Evolutionary conservation across 306 rosid species (phyloP).

Genomic region (Coriaria nepalensis): DNA sequence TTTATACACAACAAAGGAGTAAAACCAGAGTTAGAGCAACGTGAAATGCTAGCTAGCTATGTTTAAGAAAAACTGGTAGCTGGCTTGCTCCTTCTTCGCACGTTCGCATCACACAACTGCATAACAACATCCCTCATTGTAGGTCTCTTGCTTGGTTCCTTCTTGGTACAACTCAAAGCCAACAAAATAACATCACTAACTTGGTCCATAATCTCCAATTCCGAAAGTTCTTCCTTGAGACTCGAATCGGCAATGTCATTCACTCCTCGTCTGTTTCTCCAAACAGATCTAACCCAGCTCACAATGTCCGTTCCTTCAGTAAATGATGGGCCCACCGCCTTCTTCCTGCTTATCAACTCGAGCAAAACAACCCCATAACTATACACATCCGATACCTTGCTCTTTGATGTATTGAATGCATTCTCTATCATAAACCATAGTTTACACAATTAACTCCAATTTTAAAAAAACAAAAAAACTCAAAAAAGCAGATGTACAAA

Average conservation of each 20-base stretch:
- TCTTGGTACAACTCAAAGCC: constrained; percentile 51
- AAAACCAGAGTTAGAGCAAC: too few relatives aligned
- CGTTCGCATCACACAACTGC: constrained; percentile 24
- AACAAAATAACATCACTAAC: constrained; percentile 31
- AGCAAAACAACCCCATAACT: constrained; percentile 73
- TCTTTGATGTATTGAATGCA: constrained; percentile 33
- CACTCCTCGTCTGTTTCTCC: constrained; percentile 36
- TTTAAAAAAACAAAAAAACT: background rate
- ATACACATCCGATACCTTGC: constrained; percentile 57
- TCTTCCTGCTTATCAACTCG: constrained; percentile 61
- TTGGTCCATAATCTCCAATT: constrained; percentile 27
- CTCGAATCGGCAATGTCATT: constrained; percentile 38
- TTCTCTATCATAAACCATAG: constrained; percentile 32
- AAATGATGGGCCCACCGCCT: constrained; percentile 39
- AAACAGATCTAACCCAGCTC: constrained; percentile 38
- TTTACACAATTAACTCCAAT: background rate
- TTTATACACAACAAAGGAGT: too few relatives aligned
- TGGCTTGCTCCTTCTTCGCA: too few relatives aligned
- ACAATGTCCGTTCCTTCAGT: constrained; percentile 28
- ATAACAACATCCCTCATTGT: constrained; percentile 42
- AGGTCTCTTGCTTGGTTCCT: constrained; percentile 49
- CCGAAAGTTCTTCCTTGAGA: constrained; percentile 29
- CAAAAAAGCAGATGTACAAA: background rate
- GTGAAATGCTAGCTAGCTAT: too few relatives aligned
- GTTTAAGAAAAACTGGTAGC: too few relatives aligned